Evolutionary conservation across 139 green algal species (phyloP), one percentile per base, ranked within the genome.

Genomic region (Bryopsis sp.): DNA sequence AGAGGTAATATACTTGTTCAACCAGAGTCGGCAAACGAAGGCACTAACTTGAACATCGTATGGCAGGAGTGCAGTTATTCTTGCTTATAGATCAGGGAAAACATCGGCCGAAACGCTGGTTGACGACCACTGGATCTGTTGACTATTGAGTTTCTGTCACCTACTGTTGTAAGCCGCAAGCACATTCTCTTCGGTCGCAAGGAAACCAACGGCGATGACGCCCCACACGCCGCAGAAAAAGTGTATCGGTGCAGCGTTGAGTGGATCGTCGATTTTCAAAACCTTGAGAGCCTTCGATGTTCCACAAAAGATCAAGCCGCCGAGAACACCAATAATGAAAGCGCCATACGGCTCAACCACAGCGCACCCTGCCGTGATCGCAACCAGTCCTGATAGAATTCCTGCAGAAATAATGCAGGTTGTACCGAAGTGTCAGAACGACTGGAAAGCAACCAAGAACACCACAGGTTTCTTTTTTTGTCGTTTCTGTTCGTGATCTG

Each of bases 261-360:
- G 70, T 0, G 86, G 86, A 64, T 92, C 86, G 66, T 92, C 86
- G 11, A 92, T 83, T 0, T 72, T 64, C 19, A 89, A 50, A 35
- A 39, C 67, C 3, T 76, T 71, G 48, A 86, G 64, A 19, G 87
- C n/a, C 31, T 54, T 65, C 48, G 69, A 50, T 1, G 71, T 32
- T 8, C 22, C 31, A 11, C 68, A 62, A 68, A 82, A 80, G 1
- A 87, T 54, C 2, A 64, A 15, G 2, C 70, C 78, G 0, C 50
- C 81, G 3, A 88, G 26, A 29, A 57, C 24, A 8, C 84, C 79
- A 36, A 85, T 74, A 39, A 88, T 39, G 29, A 86, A 43, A 5
- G 76, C 80, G 1, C 66, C 66, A 48, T 81, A 88, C 0, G 77
- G 68, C 60, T 86, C 65, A 5, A 85, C 65, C 2, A 79, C 38